phyloP scores from a whole-genome alignment of 306 rosid species.

The Gillenia trifoliata region DNA sequence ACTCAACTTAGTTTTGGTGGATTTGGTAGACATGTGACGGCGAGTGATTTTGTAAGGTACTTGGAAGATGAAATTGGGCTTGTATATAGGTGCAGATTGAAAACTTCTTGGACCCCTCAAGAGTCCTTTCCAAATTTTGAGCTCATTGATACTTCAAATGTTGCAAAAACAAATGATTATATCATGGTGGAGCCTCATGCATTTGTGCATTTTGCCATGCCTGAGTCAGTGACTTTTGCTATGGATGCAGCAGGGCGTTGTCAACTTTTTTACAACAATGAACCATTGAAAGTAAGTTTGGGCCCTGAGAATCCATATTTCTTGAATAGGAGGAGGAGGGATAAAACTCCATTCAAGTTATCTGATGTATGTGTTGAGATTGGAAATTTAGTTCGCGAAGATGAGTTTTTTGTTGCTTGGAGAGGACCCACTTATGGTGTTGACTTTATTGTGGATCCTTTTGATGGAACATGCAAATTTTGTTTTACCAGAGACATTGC shows the following conservation, averaged over 20 bases:
- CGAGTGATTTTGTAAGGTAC: slow-evolving; percentile 42
- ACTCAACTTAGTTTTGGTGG: slow-evolving; percentile 84
- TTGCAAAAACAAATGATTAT: slow-evolving; percentile 28
- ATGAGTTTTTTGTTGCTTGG: slow-evolving; percentile 60
- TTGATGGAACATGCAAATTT: slow-evolving; percentile 62
- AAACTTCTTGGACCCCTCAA: slow-evolving; percentile 81
- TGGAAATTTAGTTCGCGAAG: slow-evolving; percentile 50
- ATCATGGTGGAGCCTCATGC: slow-evolving; percentile 72
- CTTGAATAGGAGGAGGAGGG: slow-evolving; percentile 63
- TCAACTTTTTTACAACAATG: slow-evolving; percentile 35
- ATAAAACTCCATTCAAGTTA: slow-evolving; percentile 48
- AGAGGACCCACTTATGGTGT: slow-evolving; percentile 57
- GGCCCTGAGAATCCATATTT: slow-evolving; percentile 59
- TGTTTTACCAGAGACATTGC: slow-evolving; percentile 63
- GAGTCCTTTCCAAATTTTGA: slow-evolving; percentile 65
- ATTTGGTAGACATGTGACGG: slow-evolving; percentile 48
- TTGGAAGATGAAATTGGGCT: slow-evolving; percentile 55
- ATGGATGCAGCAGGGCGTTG: slow-evolving; percentile 43
- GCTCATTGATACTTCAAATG: slow-evolving; percentile 10
- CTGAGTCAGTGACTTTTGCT: slow-evolving; percentile 37
- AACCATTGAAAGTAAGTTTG: slow-evolving; percentile 45
- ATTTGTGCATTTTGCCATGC: slow-evolving; percentile 67
- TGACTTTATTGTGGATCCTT: slow-evolving; percentile 75
- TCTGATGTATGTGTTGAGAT: slow-evolving; percentile 65
- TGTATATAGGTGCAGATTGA: slow-evolving; percentile 65